These are phyloP conservation scores for Malassezia globosa DNA, from an alignment of 1,284 basidiomycete genomes.

Conservation along the genomic window DNA sequence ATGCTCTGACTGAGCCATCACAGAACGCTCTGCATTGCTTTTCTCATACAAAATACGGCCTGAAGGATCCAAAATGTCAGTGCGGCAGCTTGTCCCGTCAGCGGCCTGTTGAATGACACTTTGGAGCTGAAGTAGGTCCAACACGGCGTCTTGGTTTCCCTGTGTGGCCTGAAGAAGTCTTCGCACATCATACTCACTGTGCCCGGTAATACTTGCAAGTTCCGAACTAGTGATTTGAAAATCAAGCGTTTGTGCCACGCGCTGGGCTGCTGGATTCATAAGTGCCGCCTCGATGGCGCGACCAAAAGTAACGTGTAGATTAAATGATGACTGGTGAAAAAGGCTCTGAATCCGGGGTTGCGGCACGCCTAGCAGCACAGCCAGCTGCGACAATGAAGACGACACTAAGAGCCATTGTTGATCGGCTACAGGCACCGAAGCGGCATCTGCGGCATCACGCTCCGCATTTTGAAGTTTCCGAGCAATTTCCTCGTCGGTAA, in stretches of 20 bases:
- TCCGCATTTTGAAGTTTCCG: constrained; percentile 31
- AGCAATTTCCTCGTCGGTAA: constrained; percentile 31
- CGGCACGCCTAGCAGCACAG: constrained; percentile 29
- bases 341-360: constrained; percentile 20
- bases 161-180: constrained; percentile 31
- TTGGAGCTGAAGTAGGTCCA: constrained; percentile 38
- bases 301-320: constrained; percentile 26
- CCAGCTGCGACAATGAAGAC: constrained; percentile 37
- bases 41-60: constrained; percentile 14
- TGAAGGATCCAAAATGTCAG: constrained; percentile 35
- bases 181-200: constrained; percentile 9
- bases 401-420: constrained; percentile 43
- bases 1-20: constrained; percentile 1
- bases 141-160: constrained; percentile 33
- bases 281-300: constrained; percentile 24
- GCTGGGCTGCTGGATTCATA: constrained; percentile 20
- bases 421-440: constrained; percentile 24
- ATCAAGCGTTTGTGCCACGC: constrained; percentile 19
- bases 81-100: constrained; percentile 12
- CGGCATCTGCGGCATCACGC: constrained; percentile 16
- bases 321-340: constrained; percentile 32
- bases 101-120: constrained; percentile 20
- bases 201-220: constrained; percentile 21
- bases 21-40: not conserved
- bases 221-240: constrained; percentile 20